phyloP scores from a whole-genome alignment of 2,329 filamentous ascomycete genomes.

The Aspergillus sp. region DNA sequence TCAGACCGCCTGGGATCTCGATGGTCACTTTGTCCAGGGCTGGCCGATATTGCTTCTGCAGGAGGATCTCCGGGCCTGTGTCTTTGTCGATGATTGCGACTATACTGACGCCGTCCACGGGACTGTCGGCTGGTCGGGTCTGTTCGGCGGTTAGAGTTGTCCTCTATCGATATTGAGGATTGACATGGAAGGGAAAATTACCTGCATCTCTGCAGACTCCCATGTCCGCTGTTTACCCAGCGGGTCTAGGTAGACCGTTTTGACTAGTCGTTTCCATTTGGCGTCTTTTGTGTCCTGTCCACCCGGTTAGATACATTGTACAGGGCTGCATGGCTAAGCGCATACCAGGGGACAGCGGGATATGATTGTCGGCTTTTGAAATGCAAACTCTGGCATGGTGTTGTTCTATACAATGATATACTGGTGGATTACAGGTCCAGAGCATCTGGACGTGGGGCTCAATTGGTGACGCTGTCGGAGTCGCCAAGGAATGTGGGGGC shows the following conservation, averaged over 20 bases:
- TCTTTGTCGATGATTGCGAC: conserved; percentile 57
- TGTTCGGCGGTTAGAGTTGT: conserved; percentile 10
- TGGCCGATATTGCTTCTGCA: conserved; percentile 60
- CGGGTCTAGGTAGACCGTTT: conserved; percentile 43
- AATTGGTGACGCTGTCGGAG: too few species aligned
- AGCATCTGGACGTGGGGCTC: too few species aligned
- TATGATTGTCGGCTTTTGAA: too few species aligned
- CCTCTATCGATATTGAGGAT: background rate
- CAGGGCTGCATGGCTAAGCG: too few species aligned
- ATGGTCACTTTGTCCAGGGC: conserved; percentile 58
- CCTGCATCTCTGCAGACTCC: conserved; percentile 46
- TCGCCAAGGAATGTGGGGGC: too few species aligned
- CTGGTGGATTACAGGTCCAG: too few species aligned
- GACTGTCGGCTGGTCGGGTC: conserved; percentile 51
- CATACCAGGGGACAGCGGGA: too few species aligned
- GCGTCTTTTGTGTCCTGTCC: conserved; percentile 37
- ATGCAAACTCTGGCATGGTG: too few species aligned
- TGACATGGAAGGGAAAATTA: conserved; percentile 13
- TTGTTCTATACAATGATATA: too few species aligned
- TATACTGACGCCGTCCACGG: conserved; percentile 57
- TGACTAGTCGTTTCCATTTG: conserved; percentile 42
- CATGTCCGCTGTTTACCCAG: conserved; percentile 41
- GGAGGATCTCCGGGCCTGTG: conserved; percentile 48
- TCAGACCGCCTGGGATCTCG: conserved; percentile 59
- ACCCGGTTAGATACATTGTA: too few species aligned